phyloP scores from a whole-genome alignment of 2,329 filamentous ascomycete genomes.

The Sarocladiaceae sp. region DNA sequence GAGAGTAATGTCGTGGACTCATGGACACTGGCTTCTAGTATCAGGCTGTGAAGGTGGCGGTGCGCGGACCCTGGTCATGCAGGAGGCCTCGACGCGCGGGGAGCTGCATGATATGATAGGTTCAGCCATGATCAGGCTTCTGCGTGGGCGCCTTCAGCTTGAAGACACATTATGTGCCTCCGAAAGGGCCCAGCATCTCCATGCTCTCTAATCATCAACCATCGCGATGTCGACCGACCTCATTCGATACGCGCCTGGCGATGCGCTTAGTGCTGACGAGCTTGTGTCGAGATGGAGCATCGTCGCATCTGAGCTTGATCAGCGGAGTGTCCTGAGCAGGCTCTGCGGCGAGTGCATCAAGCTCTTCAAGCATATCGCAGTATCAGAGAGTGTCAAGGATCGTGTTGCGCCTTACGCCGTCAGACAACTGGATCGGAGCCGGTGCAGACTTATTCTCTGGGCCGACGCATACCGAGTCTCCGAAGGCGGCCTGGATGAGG shows the following conservation, averaged over 20 bases:
- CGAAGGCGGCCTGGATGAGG: neutral
- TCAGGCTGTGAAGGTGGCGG: neutral
- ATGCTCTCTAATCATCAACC: neutral
- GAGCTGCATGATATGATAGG: neutral
- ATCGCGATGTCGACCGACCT: neutral
- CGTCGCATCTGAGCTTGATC: neutral
- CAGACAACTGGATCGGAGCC: neutral
- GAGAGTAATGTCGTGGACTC: too few relatives aligned
- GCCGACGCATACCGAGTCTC: neutral
- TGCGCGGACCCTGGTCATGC: neutral
- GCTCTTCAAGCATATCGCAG: neutral
- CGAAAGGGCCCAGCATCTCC: too few relatives aligned
- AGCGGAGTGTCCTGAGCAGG: neutral
- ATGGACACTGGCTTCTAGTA: too few relatives aligned
- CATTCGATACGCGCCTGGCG: too few relatives aligned
- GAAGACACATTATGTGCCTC: too few relatives aligned
- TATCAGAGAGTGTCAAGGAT: neutral
- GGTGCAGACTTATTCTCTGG: neutral
- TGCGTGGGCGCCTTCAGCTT: too few relatives aligned
- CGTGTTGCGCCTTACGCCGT: neutral
- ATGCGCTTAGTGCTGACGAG: neutral
- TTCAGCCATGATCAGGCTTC: neutral
- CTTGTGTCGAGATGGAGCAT: neutral
- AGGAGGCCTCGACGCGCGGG: slow-evolving; percentile 4
- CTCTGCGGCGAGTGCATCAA: neutral